Conservation (phyloP, 108 stramenopile species). For the Cyclostephanos invisitatus region DNA sequence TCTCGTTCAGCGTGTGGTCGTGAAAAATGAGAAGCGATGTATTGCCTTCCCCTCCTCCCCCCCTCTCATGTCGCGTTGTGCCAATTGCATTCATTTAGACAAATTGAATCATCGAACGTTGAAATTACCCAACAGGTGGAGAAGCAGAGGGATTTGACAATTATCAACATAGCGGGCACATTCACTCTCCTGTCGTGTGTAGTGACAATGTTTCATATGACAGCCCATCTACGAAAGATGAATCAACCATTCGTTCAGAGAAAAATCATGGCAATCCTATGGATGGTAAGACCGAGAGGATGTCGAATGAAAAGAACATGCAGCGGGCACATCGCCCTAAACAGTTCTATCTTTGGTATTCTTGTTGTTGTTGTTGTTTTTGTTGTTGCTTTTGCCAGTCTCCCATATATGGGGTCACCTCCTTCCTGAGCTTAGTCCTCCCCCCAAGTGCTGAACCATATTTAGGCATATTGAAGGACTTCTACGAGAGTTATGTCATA, state of each 20-base stretch:
- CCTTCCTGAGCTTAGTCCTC: slow-evolving; percentile 69
- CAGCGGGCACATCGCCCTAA: not conserved
- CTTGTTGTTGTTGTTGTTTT: no score
- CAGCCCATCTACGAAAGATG: slow-evolving; percentile 73
- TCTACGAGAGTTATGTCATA: slow-evolving; percentile 75
- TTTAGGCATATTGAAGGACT: slow-evolving; percentile 69
- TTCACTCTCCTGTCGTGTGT: slow-evolving; percentile 79
- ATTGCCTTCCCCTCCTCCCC: no score
- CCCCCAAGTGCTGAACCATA: slow-evolving; percentile 60
- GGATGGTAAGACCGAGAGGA: slow-evolving; percentile 58
- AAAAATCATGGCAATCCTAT: slow-evolving; percentile 83
- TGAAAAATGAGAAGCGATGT: no score
- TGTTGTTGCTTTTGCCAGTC: slow-evolving; percentile 3
- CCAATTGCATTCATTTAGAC: not conserved
- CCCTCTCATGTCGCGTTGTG: no score
- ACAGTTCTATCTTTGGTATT: not conserved
- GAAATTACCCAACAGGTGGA: slow-evolving; percentile 25
- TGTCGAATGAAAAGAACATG: not conserved
- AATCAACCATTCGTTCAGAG: slow-evolving; percentile 83
- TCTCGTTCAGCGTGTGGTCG: not conserved
- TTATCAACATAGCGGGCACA: slow-evolving; percentile 74
- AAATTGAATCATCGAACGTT: slow-evolving; percentile 12
- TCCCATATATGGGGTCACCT: slow-evolving; percentile 81
- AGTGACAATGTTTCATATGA: slow-evolving; percentile 84
- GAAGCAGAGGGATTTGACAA: slow-evolving; percentile 59